Evolutionary conservation across 176 grass and related monocot species (phyloP).

Genomic region (Oropetium thomaeum): DNA sequence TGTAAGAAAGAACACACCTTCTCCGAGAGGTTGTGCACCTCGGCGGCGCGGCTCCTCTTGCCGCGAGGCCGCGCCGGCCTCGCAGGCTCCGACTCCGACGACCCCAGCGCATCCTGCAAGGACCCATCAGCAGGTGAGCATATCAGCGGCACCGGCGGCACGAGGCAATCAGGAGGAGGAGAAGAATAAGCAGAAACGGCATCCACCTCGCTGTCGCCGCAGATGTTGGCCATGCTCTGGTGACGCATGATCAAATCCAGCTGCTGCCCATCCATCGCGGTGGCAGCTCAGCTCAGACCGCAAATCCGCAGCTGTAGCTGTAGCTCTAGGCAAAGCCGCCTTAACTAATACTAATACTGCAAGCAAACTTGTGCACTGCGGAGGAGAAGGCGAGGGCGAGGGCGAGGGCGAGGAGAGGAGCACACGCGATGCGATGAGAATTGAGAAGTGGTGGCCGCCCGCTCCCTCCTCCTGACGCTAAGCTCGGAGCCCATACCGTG

Average conservation of each 20-base stretch:
- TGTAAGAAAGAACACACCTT: slow-evolving; percentile 49
- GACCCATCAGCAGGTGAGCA: neutral
- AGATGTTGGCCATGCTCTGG: slow-evolving; percentile 35
- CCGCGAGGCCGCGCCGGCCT: slow-evolving; percentile 44
- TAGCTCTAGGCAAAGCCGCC: neutral
- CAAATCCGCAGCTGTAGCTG: too few relatives aligned
- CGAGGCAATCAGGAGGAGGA: neutral
- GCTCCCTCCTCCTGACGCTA: neutral
- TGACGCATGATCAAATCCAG: slow-evolving; percentile 38
- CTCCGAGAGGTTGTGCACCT: slow-evolving; percentile 97
- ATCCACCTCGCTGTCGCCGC: slow-evolving; percentile 48
- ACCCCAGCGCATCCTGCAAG: slow-evolving; percentile 58
- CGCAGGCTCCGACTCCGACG: slow-evolving; percentile 56
- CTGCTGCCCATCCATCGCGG: slow-evolving; percentile 29
- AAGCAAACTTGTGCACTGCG: too few relatives aligned
- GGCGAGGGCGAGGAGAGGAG: neutral
- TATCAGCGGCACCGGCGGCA: neutral
- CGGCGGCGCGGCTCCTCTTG: slow-evolving; percentile 84
- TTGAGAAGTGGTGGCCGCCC: neutral
- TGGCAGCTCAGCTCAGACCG: neutral
- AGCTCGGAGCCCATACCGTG: slow-evolving; percentile 24
- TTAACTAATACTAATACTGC: neutral
- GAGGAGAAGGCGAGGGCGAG: too few relatives aligned
- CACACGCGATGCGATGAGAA: neutral
- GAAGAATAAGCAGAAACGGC: neutral